Percentiles rank a stretch among this genome's conserved stretches.
These are phyloP conservation scores for Dillenia suffruticosa DNA, from an alignment of 164 flowering plant species.

Conservation along the genomic window DNA sequence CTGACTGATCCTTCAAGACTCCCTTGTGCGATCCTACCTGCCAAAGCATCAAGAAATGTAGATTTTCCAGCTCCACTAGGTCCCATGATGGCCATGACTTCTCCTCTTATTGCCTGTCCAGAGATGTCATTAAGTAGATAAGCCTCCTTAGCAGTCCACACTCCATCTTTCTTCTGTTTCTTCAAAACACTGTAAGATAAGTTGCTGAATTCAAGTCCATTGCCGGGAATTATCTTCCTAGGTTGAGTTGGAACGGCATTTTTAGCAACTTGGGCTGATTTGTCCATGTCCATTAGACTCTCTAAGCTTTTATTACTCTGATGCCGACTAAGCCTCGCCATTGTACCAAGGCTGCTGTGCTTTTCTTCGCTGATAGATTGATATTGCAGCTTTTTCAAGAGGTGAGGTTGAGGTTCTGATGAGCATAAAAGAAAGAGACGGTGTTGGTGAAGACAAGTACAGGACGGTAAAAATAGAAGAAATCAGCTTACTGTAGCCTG, in stretches of 20 bases:
- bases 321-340: slow-evolving; percentile 14
- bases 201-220: slow-evolving; percentile 61
- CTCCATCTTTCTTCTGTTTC: slow-evolving; percentile 70
- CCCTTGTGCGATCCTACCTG: slow-evolving; percentile 70
- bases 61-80: slow-evolving; percentile 91
- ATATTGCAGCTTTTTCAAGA: too few species aligned
- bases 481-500: too few species aligned
- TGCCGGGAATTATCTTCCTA: slow-evolving; percentile 37
- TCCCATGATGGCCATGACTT: slow-evolving; percentile 73
- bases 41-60: slow-evolving; percentile 77
- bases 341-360: background rate
- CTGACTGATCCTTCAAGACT: slow-evolving; percentile 77
- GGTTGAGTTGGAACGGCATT: slow-evolving; percentile 1
- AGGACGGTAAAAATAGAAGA: too few species aligned
- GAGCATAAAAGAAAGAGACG: too few species aligned
- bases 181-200: slow-evolving; percentile 70
- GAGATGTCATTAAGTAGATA: slow-evolving; percentile 70
- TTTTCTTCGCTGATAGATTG: too few species aligned
- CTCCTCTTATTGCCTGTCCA: slow-evolving; percentile 73
- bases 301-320: slow-evolving; percentile 47
- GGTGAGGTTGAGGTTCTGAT: too few species aligned
- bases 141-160: slow-evolving; percentile 65
- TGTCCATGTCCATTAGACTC: slow-evolving; percentile 51
- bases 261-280: slow-evolving; percentile 14
- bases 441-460: too few species aligned